Percentiles rank a stretch among this genome's conserved stretches.
phyloP scores from a whole-genome alignment of 495 filamentous ascomycete species.

The Trichoderma gamsii region DNA sequence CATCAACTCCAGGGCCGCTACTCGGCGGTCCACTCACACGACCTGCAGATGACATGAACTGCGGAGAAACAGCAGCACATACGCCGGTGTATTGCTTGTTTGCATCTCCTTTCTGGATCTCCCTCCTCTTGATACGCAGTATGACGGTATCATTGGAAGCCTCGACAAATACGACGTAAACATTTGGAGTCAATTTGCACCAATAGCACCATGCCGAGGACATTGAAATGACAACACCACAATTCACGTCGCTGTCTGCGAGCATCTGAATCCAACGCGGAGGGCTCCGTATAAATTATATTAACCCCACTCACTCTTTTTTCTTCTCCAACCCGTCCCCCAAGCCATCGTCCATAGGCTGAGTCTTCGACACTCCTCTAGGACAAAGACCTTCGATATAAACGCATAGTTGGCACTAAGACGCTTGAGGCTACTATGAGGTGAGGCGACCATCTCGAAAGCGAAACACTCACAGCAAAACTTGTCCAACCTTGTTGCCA shows the following conservation, averaged over 20 bases:
- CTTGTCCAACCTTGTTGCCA: background rate
- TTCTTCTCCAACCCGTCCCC: background rate
- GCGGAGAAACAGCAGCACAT: background rate
- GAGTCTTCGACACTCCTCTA: background rate
- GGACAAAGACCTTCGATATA: background rate
- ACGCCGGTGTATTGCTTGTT: background rate
- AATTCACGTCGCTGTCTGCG: background rate
- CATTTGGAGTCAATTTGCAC: too few species aligned
- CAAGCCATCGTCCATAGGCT: background rate
- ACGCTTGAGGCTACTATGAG: background rate
- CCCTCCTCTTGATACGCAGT: background rate
- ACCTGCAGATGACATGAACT: conserved; percentile 9
- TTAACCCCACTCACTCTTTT: background rate
- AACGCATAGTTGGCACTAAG: background rate
- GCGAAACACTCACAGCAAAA: background rate
- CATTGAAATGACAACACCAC: background rate
- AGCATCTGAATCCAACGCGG: background rate
- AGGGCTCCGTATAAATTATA: background rate
- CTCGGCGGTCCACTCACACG: background rate
- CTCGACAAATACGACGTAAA: too few species aligned
- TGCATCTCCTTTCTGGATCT: background rate
- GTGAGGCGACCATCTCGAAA: background rate
- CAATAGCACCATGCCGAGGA: too few species aligned
- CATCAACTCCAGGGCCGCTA: background rate
- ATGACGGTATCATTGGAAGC: too few species aligned